A percentile compares a stretch with the other conserved stretches of the same genome.
Conservation (phyloP, 441 rosid genomes). For the Gossypium schwendimanii region DNA sequence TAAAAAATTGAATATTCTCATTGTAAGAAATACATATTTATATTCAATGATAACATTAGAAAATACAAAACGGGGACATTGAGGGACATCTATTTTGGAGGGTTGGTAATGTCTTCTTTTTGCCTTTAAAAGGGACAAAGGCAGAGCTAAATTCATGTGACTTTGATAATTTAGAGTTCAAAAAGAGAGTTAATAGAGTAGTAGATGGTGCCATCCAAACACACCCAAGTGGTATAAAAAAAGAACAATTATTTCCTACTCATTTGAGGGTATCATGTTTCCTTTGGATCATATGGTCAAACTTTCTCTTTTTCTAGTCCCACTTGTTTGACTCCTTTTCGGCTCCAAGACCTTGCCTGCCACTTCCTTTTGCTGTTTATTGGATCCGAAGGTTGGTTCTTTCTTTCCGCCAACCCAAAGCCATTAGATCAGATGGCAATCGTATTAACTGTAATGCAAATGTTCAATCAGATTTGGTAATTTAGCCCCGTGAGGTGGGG, state of each 20-base stretch:
- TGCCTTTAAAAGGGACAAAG: constrained; percentile 14
- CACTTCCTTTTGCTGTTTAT: constrained; percentile 4
- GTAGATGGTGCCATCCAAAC: constrained; percentile 15
- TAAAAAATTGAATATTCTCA: no score
- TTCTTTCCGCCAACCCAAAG: not conserved
- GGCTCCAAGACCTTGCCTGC: constrained; percentile 13
- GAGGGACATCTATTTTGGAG: constrained; percentile 28
- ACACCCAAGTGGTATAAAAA: constrained; percentile 11
- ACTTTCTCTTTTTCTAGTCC: constrained; percentile 18
- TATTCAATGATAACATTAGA: not conserved
- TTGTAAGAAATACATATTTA: no score
- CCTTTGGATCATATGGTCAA: constrained; percentile 25
- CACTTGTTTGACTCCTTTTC: constrained; percentile 32
- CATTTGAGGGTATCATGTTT: constrained; percentile 31
- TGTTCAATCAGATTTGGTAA: constrained; percentile 6
- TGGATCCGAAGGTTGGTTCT: not conserved
- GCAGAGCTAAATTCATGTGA: constrained; percentile 17
- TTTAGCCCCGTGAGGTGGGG: not conserved
- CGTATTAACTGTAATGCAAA: not conserved
- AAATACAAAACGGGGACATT: not conserved
- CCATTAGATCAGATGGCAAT: not conserved
- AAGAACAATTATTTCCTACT: constrained; percentile 41
- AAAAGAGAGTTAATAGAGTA: not conserved
- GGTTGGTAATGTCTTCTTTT: constrained; percentile 22
- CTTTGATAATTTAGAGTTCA: constrained; percentile 5